These are phyloP conservation scores for Conidiobolus incongruus DNA, from an alignment of 371 early-diverging fungal species.

Conservation along the genomic window DNA sequence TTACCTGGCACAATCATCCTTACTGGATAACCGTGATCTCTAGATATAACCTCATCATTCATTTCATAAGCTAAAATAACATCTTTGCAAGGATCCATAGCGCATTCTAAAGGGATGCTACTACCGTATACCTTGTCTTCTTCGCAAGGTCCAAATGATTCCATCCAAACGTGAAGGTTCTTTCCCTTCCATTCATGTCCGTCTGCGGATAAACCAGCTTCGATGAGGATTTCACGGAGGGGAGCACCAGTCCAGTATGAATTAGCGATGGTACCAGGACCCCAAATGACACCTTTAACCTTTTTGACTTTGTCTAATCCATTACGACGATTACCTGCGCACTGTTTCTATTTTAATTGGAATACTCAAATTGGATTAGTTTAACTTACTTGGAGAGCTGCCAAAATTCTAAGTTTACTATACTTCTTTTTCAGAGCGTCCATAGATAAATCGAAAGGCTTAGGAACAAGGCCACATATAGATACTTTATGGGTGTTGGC, in stretches of 20 bases:
- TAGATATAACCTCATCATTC: conserved; percentile 52
- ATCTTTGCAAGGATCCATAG: conserved; percentile 27
- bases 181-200: conserved; percentile 7
- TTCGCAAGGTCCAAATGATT: conserved; percentile 35
- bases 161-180: conserved; percentile 34
- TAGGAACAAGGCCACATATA: conserved; percentile 19
- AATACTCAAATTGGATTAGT: neutral
- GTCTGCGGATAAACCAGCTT: conserved; percentile 19
- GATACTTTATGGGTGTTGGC: neutral
- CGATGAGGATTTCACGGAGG: conserved; percentile 43
- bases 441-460: conserved; percentile 5
- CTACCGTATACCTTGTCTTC: conserved; percentile 45
- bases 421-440: conserved; percentile 1
- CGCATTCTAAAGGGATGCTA: conserved; percentile 41
- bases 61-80: conserved; percentile 69
- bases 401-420: conserved; percentile 1
- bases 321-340: conserved; percentile 66
- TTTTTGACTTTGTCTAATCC: conserved; percentile 52
- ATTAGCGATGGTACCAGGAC: conserved; percentile 42
- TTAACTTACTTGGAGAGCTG: conserved; percentile 5
- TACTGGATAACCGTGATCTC: conserved; percentile 62
- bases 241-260: conserved; percentile 62
- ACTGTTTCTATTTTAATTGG: conserved; percentile 22
- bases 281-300: conserved; percentile 55
- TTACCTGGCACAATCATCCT: conserved; percentile 53